A percentile compares a stretch with the other conserved stretches of the same genome.
phyloP scores from a whole-genome alignment of 208 protist species.

The Novymonas esmeraldas region DNA sequence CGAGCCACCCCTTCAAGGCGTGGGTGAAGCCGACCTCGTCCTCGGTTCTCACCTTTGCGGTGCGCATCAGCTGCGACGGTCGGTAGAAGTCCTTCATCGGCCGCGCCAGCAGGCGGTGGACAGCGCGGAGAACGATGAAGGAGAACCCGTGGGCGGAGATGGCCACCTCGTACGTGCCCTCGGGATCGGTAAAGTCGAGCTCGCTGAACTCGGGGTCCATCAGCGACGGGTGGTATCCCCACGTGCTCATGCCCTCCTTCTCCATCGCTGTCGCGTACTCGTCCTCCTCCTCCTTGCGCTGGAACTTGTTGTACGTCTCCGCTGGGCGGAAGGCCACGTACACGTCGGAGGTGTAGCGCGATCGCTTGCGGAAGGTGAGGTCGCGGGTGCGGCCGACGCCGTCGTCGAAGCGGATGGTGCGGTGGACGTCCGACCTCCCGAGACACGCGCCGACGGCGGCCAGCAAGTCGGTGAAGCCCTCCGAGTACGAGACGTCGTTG shows the following conservation, averaged over 20 bases:
- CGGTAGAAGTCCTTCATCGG: slow-evolving; percentile 90
- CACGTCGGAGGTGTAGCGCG: slow-evolving; percentile 87
- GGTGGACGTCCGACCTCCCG: slow-evolving; percentile 80
- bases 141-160: slow-evolving; percentile 84
- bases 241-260: slow-evolving; percentile 79
- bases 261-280: slow-evolving; percentile 79
- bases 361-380: slow-evolving; percentile 80
- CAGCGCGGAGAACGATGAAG: slow-evolving; percentile 70
- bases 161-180: slow-evolving; percentile 79
- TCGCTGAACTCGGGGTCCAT: slow-evolving; percentile 89
- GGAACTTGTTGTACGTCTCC: slow-evolving; percentile 83
- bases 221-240: slow-evolving; percentile 84
- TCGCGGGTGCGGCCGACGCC: slow-evolving; percentile 71
- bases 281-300: slow-evolving; percentile 73
- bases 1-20: slow-evolving; percentile 89
- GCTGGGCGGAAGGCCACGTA: slow-evolving; percentile 79
- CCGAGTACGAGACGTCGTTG: slow-evolving; percentile 85
- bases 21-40: slow-evolving; percentile 80
- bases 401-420: slow-evolving; percentile 91
- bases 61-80: slow-evolving; percentile 83
- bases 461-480: slow-evolving; percentile 87
- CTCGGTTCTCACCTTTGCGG: slow-evolving; percentile 63
- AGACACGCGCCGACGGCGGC: slow-evolving; percentile 84
- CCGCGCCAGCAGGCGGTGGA: slow-evolving; percentile 70
- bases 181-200: slow-evolving; percentile 80